Percentiles rank a stretch among this genome's conserved stretches.
Conservation (phyloP, 208 protist species). For the Trypanosomatidae sp. region DNA sequence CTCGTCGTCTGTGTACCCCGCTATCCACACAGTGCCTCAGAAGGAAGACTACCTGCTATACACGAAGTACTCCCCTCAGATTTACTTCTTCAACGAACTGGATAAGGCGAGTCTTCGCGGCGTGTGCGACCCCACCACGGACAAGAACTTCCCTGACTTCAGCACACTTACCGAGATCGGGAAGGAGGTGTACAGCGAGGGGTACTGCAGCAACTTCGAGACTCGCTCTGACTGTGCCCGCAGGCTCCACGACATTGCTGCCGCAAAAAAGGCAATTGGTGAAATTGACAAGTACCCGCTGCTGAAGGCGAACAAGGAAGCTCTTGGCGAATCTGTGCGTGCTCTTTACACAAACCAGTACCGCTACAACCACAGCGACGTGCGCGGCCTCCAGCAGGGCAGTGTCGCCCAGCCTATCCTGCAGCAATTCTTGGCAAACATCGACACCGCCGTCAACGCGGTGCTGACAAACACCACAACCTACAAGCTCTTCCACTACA, state of each 20-base stretch:
- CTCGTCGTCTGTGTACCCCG: slow-evolving; percentile 24
- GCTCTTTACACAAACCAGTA: slow-evolving; percentile 12
- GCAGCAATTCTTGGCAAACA: slow-evolving; percentile 41
- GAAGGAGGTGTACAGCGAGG: slow-evolving; percentile 18
- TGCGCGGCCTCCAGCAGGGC: slow-evolving; percentile 15
- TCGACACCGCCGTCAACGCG: slow-evolving; percentile 22
- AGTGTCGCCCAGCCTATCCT: slow-evolving; percentile 20
- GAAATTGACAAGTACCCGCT: slow-evolving; percentile 17
- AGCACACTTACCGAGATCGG: slow-evolving; percentile 15
- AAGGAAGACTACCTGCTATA: slow-evolving; percentile 21
- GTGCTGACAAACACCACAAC: slow-evolving; percentile 11
- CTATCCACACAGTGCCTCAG: slow-evolving; percentile 22
- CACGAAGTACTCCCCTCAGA: slow-evolving; percentile 14
- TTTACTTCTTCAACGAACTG: slow-evolving; percentile 13
- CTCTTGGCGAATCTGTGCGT: slow-evolving; percentile 1
- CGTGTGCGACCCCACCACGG: slow-evolving; percentile 14
- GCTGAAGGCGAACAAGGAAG: slow-evolving; percentile 8
- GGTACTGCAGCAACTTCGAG: slow-evolving; percentile 16
- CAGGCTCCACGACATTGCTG: slow-evolving; percentile 23
- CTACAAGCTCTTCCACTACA: slow-evolving; percentile 62
- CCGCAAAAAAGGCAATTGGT: slow-evolving; percentile 5
- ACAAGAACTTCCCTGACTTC: slow-evolving; percentile 19
- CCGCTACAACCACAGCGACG: slow-evolving; percentile 21
- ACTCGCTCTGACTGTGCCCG: slow-evolving; percentile 15
- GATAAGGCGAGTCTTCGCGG: slow-evolving; percentile 2